These are phyloP conservation scores for Colletotrichum costaricense DNA, from an alignment of 2,329 filamentous ascomycete species.

Conservation along the genomic window DNA sequence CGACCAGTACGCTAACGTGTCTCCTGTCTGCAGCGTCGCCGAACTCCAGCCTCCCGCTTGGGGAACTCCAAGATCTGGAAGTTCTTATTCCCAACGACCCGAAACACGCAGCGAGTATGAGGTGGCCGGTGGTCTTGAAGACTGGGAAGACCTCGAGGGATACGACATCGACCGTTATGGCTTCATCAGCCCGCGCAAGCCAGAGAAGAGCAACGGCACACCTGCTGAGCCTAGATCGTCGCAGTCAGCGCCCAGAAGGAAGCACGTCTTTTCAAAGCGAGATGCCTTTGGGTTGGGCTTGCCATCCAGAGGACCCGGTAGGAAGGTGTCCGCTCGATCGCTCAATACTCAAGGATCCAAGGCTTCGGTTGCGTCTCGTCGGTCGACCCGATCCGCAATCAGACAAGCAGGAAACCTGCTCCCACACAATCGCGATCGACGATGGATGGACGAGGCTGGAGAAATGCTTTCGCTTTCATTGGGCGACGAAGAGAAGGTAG, in stretches of 20 bases:
- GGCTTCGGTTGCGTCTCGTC: slow-evolving; percentile 61
- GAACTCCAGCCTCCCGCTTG: slow-evolving; percentile 46
- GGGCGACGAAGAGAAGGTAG: slow-evolving; percentile 67
- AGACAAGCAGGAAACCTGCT: slow-evolving; percentile 69
- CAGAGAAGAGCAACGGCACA: slow-evolving; percentile 53
- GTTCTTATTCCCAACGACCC: slow-evolving; percentile 56
- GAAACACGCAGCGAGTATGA: slow-evolving; percentile 58
- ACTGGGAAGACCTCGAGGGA: slow-evolving; percentile 74
- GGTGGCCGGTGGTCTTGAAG: slow-evolving; percentile 70
- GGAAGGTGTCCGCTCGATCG: slow-evolving; percentile 68
- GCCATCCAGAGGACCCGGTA: slow-evolving; percentile 55
- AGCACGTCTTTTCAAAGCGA: slow-evolving; percentile 58
- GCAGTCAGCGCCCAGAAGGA: slow-evolving; percentile 57
- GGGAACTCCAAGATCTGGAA: slow-evolving; percentile 54
- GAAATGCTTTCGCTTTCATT: slow-evolving; percentile 73
- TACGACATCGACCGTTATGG: slow-evolving; percentile 75
- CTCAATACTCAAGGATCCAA: slow-evolving; percentile 68
- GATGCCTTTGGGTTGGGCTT: slow-evolving; percentile 49
- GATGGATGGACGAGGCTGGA: slow-evolving; percentile 73
- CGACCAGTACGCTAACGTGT: slow-evolving; percentile 44
- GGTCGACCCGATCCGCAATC: slow-evolving; percentile 65
- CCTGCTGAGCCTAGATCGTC: slow-evolving; percentile 55
- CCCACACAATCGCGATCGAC: slow-evolving; percentile 70
- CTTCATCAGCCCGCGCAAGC: slow-evolving; percentile 66
- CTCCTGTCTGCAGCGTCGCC: slow-evolving; percentile 39